Evolutionary conservation across 176 grass and related monocot species (phyloP), one percentile per base, ranked within the genome.

Genomic region (Juncus inflexus): DNA sequence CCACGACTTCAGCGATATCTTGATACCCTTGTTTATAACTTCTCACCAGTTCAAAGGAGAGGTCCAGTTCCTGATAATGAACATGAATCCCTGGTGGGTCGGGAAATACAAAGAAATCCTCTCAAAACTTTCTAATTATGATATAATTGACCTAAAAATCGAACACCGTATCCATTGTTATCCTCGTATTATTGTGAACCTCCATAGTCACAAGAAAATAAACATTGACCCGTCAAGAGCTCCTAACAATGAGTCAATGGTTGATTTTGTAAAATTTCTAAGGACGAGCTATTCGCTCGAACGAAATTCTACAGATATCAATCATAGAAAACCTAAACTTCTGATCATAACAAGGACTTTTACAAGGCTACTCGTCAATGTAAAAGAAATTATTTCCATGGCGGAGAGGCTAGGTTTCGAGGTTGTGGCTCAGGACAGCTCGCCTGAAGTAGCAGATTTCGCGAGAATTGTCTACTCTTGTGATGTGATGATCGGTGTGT

Each of bases 401-500:
- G 88, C 88, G 3, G 77, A 81, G 69, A 15, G 64, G 12, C 49
- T 67, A 0, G 88, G 74, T 6, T 91, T 83, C 64, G 83, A 87
- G 60, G 77, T 77, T 42, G 28, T 55, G 0, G 55, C 83, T 9
- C 42, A 36, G 3, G 73, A 82, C 61, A 64, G 76, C 3, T 61
- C 66, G 41, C 72, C 63, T 6, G 76, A 76, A 53, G 76, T 40
- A 6, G 76, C 12, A 0, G 75, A 90, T 38, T 55, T 76, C 35
- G 81, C 87, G 0, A 9, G 16, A 11, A 2, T 0, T 10, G 84
- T 88, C 71, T 87, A 92, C 81, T 62, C 89, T 0, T 77, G 70
- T 78, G 84, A 94, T 72, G 84, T 65, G 42, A 74, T 94, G 60
- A 57, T 94, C 9, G 84, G 89, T 3, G 89, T 89, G 45, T 85